phyloP scores from a whole-genome alignment of 257 asterid species.

The Apocynum venetum region DNA sequence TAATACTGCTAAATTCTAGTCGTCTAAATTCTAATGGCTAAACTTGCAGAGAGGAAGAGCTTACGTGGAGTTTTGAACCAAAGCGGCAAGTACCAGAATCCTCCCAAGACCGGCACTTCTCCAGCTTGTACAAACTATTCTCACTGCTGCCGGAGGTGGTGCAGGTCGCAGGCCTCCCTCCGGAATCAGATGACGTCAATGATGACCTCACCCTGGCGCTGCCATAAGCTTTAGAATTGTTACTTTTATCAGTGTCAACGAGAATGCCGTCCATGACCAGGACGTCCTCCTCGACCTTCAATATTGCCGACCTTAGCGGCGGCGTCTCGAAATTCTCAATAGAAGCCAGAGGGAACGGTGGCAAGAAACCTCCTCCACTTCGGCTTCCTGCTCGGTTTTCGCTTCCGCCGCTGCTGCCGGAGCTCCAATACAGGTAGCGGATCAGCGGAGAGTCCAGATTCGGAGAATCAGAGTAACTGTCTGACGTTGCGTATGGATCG shows the following conservation, averaged over 20 bases:
- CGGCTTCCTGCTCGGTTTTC: constrained; percentile 8
- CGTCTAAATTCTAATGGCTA: neutral
- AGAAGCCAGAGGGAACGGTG: constrained; percentile 16
- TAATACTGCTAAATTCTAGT: neutral
- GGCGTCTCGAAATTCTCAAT: constrained; percentile 26
- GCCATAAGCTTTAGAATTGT: constrained; percentile 9
- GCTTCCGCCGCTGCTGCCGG: constrained; percentile 11
- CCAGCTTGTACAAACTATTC: constrained; percentile 27
- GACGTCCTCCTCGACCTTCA: constrained; percentile 73
- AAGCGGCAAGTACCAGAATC: constrained; percentile 41
- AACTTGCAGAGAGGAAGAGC: constrained; percentile 2
- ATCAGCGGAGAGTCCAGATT: constrained; percentile 29
- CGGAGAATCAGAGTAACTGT: constrained; percentile 39
- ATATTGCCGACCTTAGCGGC: constrained; percentile 34
- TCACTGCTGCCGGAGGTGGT: constrained; percentile 26
- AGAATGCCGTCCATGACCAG: constrained; percentile 80
- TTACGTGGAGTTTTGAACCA: constrained; percentile 58
- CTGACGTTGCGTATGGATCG: constrained; percentile 56
- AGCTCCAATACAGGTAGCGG: constrained; percentile 15
- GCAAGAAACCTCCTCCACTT: constrained; percentile 7
- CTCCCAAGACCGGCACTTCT: constrained; percentile 45
- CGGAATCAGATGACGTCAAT: constrained; percentile 29
- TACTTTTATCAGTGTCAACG: constrained; percentile 28
- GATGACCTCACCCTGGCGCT: constrained; percentile 29
- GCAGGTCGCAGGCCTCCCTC: constrained; percentile 19